Base-by-base conservation (phyloP, 2,329 filamentous ascomycete species). In the Botrytis squamosa region DNA sequence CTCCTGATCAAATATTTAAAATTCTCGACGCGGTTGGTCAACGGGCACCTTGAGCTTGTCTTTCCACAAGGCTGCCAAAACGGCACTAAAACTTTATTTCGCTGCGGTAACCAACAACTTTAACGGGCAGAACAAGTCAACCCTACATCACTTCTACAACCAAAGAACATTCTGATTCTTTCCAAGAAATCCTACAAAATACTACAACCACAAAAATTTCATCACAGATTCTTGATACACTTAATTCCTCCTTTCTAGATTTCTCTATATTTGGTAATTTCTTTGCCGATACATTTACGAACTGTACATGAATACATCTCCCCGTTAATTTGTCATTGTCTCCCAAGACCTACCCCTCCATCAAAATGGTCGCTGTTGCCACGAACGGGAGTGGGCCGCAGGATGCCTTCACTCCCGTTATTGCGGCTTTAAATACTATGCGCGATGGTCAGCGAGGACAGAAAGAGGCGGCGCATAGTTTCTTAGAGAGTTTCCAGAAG, bases 401-500 rank as follows among this genome's bases (percentile, higher is more conserved):
- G 83, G 90, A 92, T 84, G 88, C 89, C 83, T 97, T 96, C 84
- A 89, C 90, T 84, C 93, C 93, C 81, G 93, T 99, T 79, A 87
- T 98, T 79, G 90, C 92, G 78, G 96, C 95, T 76, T 91, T 98
- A 84, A 89, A 91, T 81, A 96, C 95, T 76, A 97, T 99, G 95
- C 91, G 94, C 82, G 93, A 92, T 84, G 92, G 90, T 78, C 90
- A 95, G 81, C 89, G 92, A 80, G 88, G 92, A 77, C 90, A 93
- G 81, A 98, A 98, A 86, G 91, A 92, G 82, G 92, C 94, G 83
- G 95, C 94, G 75, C 95, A 98, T 82, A 91, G 95, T 82, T 99
- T 92, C 82, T 87, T 99, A 75, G 93, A 97, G 84, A 91, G 90
- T 79, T 99, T 98, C 84, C 96, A 99, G 88, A 99, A 99, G 89